Conservation (phyloP, 2,329 filamentous ascomycete species). For the Ceratocystis diversiconidia region DNA sequence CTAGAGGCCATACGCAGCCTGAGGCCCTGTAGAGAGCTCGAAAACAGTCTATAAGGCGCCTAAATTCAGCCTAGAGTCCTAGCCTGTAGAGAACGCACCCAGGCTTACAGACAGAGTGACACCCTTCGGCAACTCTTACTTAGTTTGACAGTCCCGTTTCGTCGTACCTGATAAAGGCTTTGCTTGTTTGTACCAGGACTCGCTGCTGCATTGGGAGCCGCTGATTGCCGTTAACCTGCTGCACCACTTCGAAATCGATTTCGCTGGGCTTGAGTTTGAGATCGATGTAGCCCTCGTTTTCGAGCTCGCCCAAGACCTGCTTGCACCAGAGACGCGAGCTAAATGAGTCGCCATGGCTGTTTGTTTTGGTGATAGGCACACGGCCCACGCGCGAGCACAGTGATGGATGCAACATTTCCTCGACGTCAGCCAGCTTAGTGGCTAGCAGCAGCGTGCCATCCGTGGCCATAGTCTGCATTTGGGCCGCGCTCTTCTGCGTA, state of each 20-base stretch:
- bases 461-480: slow-evolving; percentile 1
- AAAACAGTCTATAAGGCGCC: not conserved
- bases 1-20: no score
- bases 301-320: slow-evolving; percentile 18
- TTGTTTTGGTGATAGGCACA: slow-evolving; percentile 12
- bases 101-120: not conserved
- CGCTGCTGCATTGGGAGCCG: slow-evolving; percentile 3
- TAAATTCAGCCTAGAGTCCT: not conserved
- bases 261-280: not conserved
- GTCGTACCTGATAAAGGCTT: slow-evolving; percentile 2
- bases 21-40: not conserved
- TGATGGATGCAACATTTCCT: slow-evolving; percentile 9
- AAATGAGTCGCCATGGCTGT: slow-evolving; percentile 13
- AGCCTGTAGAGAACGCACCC: not conserved
- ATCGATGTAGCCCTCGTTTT: slow-evolving; percentile 19
- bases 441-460: slow-evolving; percentile 4
- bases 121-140: not conserved
- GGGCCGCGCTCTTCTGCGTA: not conserved
- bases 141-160: not conserved
- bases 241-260: slow-evolving; percentile 6
- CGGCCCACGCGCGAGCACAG: slow-evolving; percentile 7
- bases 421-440: slow-evolving; percentile 12
- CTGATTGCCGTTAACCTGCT: not conserved
- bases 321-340: slow-evolving; percentile 17
- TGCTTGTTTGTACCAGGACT: slow-evolving; percentile 8